Evolutionary conservation across 2,329 filamentous ascomycete species (phyloP).

Genomic region (Colletotrichum coccodes): DNA sequence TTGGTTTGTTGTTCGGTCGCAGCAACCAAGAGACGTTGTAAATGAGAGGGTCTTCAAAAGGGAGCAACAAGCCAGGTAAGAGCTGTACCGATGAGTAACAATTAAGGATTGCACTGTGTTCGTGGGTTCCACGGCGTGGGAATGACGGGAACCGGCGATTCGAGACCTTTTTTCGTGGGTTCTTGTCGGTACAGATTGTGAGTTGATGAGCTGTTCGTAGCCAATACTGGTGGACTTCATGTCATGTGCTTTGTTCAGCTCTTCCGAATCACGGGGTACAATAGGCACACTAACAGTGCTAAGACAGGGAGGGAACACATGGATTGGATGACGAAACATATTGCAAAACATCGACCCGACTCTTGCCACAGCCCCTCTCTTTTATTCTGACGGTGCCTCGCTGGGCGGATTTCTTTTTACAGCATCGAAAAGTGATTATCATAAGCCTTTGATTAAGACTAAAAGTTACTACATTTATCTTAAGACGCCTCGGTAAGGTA

Average conservation of each 20-base stretch:
- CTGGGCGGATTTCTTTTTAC: background rate
- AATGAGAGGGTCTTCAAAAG: background rate
- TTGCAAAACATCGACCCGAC: background rate
- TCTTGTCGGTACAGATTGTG: background rate
- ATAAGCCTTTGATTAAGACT: background rate
- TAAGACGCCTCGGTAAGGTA: background rate
- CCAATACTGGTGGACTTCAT: background rate
- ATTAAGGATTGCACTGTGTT: background rate
- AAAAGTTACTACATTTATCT: background rate
- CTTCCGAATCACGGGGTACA: background rate
- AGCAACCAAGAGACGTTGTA: background rate
- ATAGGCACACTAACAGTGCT: background rate
- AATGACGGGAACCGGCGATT: background rate
- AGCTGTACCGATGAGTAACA: background rate
- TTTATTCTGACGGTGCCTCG: background rate
- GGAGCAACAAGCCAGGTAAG: background rate
- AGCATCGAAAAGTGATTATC: background rate
- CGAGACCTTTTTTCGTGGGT: background rate
- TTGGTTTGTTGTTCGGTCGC: background rate
- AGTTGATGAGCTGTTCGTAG: background rate
- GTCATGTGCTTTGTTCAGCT: slow-evolving; percentile 8
- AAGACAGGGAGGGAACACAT: background rate
- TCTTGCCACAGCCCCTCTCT: background rate
- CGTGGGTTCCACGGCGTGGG: background rate
- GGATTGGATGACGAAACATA: slow-evolving; percentile 2